Evolutionary conservation across 1,284 basidiomycete genomes (phyloP), one percentile per base, ranked within the genome.

Genomic region (Xerocomus cyaneibrunnescens): DNA sequence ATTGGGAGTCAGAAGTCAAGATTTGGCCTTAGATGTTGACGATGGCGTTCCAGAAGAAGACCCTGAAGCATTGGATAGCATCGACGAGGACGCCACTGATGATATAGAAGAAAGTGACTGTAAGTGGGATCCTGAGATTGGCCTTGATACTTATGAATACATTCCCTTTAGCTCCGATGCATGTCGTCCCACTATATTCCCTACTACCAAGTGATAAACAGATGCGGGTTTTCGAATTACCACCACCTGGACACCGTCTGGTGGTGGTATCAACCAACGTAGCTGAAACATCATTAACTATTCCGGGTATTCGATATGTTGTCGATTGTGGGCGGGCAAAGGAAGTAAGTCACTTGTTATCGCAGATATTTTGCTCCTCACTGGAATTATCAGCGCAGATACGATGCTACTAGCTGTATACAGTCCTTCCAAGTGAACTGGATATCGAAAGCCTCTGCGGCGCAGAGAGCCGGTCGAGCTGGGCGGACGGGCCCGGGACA

Each of bases 251-350:
- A 17, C 79, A 85, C 52, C 84, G 97, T 46, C 89, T 99, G 62
- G 93, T 96, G 40, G 92, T 99, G 36, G 93, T 99, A 0, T 91
- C 97, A 1, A 99, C 97, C 5, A 99, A 99, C 68, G 94, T 99
- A 55, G 97, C 97, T 7, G 97, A 99, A 73, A 99, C 97, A 0
- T 99, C 97, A 6, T 74, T 99, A 16, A 98, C 94, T 0, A 97
- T 99, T 54, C 97, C 98, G 61, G 95, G 95, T 52, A 98, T 99
- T 62, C 85, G 97, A 45, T 99, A 95, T 70, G 97, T 99, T 25
- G 87, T 99, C 34, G 97, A 99, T 66, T 87, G 91, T 39, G 97
- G 97, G 0, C 92, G 93, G 71, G 95, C 92, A 48, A 99, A 99
- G 73, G 96, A 99, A 79, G 92, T 90, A 57, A 52, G 73, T 58